Base-by-base conservation (phyloP, 176 grass and related monocot species). In the Microstegium vimineum region DNA sequence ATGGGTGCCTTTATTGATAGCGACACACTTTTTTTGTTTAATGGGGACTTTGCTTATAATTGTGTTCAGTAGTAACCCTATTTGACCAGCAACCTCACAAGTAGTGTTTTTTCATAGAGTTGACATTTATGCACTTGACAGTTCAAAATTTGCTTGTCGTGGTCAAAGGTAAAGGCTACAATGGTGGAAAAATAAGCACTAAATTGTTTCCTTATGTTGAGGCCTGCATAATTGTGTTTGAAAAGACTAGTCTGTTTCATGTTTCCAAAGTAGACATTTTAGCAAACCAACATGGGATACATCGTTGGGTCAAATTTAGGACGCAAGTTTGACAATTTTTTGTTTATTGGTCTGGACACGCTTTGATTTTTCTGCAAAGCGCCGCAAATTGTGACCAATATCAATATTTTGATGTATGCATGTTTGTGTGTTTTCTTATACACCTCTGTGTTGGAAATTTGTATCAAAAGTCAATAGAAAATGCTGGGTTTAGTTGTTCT, bases 41-140 rank as follows among this genome's bases (percentile, higher is more conserved):
- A 45, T 42, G 62, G 20, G 11, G 51, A 76, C 73, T 67, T 67
- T 82, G 16, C 27, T 59, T 51, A 49, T 9, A 47, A 13, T 72
- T 45, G 42, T 76, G 56, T 65, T 64, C 13, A 18, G 10, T 57
- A 70, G 8, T 26, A 34, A 6, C 1, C 30, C 61, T 20, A 38
- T 78, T 86, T 82, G 88, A 86, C 88, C 67, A 60, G 30, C 83
- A 77, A 57, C 57, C 66, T 82, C 66, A 38, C 28, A 7, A 82
- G 45, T 69, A 77, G 57, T 13, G 15, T 45, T 10, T 35, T 77
- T 51, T 51, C 45, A 20, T 67, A 73, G n/a, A 16, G 73, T 90
- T 82, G 88, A 86, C 88, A 82, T 86, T 78, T 86, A 68, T 90
- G 34, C 57, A 33, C 47, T 52, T 20, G 76, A 62, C 32, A 10